Conservation (phyloP, 2,329 filamentous ascomycete species). For the Grosmannia serpens region DNA sequence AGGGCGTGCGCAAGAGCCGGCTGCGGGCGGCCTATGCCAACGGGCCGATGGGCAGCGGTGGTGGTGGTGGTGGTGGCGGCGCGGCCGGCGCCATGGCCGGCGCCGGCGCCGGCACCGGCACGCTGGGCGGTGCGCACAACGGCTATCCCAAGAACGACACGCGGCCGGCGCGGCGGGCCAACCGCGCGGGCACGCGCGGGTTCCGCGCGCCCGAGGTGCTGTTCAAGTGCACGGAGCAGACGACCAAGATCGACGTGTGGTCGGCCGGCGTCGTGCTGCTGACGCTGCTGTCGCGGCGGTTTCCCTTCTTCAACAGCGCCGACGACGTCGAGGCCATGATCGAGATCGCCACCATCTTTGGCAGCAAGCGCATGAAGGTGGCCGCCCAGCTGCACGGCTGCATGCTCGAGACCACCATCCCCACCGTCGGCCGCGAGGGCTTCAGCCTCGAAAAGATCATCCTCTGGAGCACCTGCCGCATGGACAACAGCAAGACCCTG, state of each 20-base stretch:
- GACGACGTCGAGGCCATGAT: constrained; percentile 97
- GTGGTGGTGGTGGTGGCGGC: constrained; percentile 19
- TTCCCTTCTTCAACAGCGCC: constrained; percentile 98
- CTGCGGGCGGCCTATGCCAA: constrained; percentile 41
- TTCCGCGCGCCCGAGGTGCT: constrained; percentile 95
- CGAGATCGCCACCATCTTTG: constrained; percentile 93
- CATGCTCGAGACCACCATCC: constrained; percentile 85
- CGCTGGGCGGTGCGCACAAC: constrained; percentile 35
- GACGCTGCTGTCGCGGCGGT: constrained; percentile 84
- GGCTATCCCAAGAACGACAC: constrained; percentile 87
- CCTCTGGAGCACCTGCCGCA: constrained; percentile 80
- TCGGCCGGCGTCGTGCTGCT: constrained; percentile 92
- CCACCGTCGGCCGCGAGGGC: constrained; percentile 74
- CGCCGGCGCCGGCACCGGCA: too few relatives aligned
- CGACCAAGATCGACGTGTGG: constrained; percentile 92
- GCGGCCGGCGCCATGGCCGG: too few relatives aligned
- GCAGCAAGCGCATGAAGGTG: constrained; percentile 68
- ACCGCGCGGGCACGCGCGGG: constrained; percentile 86
- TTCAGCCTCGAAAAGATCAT: constrained; percentile 90
- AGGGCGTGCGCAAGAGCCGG: constrained; percentile 48
- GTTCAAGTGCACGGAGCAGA: constrained; percentile 94
- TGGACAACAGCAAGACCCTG: constrained; percentile 29
- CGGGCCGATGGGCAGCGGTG: background rate
- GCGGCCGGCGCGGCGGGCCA: constrained; percentile 77
- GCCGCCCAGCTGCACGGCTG: constrained; percentile 79